Evolutionary conservation across 2,329 filamentous ascomycete genomes (phyloP).

Genomic region (Daldinia eschscholtzii): DNA sequence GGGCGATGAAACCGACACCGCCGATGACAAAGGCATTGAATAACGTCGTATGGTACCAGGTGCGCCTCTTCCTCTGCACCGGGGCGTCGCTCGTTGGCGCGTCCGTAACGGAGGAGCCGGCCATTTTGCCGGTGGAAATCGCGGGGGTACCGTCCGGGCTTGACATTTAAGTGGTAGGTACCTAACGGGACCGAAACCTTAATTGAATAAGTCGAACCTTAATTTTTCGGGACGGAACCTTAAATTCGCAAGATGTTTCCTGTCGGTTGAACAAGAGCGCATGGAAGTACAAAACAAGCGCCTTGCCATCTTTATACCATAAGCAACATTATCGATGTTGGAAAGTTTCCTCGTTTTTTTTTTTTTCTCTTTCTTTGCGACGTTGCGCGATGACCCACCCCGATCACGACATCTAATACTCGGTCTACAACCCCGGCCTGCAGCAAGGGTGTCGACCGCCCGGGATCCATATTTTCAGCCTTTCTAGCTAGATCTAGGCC

Average conservation of each 20-base stretch:
- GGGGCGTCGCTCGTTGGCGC: neutral
- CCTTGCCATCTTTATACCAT: neutral
- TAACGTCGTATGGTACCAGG: slow-evolving; percentile 64
- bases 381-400: slow-evolving; percentile 31
- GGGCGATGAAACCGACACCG: slow-evolving; percentile 64
- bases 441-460: slow-evolving; percentile 13
- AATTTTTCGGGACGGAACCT: neutral
- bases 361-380: neutral
- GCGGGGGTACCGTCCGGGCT: too few species aligned
- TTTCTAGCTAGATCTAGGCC: slow-evolving; percentile 20
- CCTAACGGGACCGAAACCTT: neutral
- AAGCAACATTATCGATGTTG: neutral
- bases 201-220: neutral
- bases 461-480: slow-evolving; percentile 21
- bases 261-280: neutral
- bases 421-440: slow-evolving; percentile 26
- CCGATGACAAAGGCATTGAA: slow-evolving; percentile 68
- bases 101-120: slow-evolving; percentile 1
- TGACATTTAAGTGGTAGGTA: too few species aligned
- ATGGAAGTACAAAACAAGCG: neutral
- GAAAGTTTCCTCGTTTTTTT: neutral
- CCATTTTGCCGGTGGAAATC: slow-evolving; percentile 16
- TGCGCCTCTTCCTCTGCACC: slow-evolving; percentile 29
- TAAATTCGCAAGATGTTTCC: neutral
- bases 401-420: slow-evolving; percentile 35